A percentile compares a stretch with the other conserved stretches of the same genome.
Conservation (phyloP, 768 basidiomycete genomes). For the Termitomyces sp. region DNA sequence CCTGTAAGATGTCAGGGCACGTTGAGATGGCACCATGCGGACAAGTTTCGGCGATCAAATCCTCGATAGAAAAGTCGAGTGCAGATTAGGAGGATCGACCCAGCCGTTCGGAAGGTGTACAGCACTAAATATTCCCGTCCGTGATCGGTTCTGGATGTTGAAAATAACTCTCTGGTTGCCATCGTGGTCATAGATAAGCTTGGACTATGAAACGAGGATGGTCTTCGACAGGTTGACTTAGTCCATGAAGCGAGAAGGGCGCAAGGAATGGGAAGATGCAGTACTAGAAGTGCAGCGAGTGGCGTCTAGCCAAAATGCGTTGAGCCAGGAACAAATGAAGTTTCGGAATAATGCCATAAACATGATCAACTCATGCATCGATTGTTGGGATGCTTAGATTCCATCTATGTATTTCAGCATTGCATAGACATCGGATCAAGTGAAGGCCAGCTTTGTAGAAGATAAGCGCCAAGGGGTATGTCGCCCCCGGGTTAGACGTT, state of each 20-base stretch:
- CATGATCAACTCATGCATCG: neutral
- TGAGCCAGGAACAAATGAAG: neutral
- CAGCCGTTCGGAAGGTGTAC: neutral
- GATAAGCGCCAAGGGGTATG: neutral
- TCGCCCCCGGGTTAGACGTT: neutral
- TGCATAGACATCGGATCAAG: neutral
- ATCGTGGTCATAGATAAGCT: neutral
- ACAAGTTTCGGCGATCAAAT: slow-evolving; percentile 5
- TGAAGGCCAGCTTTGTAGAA: too few species aligned
- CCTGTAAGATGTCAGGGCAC: neutral
- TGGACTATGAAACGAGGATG: neutral
- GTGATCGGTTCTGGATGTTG: slow-evolving; percentile 1
- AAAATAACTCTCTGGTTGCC: neutral
- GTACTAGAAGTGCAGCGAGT: too few species aligned
- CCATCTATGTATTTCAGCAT: neutral
- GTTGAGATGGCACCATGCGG: neutral
- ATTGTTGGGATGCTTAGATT: neutral
- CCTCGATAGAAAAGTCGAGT: neutral
- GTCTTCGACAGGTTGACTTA: neutral
- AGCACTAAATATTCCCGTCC: neutral
- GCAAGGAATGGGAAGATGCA: neutral
- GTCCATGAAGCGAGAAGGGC: neutral
- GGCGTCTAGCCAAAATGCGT: neutral
- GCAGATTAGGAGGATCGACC: neutral
- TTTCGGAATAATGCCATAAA: neutral